Percentiles rank a stretch among this genome's conserved stretches.
Evolutionary conservation across 108 stramenopile genomes (phyloP).

Genomic region (Pseudonitzschia pungens): DNA sequence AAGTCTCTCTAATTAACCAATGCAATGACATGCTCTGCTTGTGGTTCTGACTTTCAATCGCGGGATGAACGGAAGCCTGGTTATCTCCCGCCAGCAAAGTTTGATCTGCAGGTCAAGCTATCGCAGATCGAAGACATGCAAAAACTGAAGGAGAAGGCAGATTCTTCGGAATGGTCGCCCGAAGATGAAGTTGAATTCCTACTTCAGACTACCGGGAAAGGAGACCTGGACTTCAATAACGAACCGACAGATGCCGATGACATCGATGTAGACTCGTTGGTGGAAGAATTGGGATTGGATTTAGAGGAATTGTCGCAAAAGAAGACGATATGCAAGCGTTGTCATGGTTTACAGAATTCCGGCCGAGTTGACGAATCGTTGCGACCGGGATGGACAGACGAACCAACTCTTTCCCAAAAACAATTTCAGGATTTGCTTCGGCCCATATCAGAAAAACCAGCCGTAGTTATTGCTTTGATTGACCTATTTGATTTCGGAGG

Average conservation of each 20-base stretch:
- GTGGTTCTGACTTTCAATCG: slow-evolving; percentile 82
- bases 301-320: slow-evolving; percentile 61
- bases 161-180: slow-evolving; percentile 72
- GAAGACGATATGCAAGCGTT: slow-evolving; percentile 83
- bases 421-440: slow-evolving; percentile 72
- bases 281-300: slow-evolving; percentile 70
- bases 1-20: slow-evolving; percentile 65
- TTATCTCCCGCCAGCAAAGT: slow-evolving; percentile 78
- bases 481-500: slow-evolving; percentile 91
- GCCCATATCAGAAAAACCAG: slow-evolving; percentile 69
- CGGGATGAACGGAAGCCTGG: slow-evolving; percentile 67
- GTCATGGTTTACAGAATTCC: slow-evolving; percentile 82
- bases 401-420: slow-evolving; percentile 79
- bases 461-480: slow-evolving; percentile 81
- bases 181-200: slow-evolving; percentile 88
- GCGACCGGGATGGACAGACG: slow-evolving; percentile 86
- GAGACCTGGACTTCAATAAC: slow-evolving; percentile 11
- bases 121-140: slow-evolving; percentile 78
- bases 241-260: slow-evolving; percentile 25
- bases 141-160: slow-evolving; percentile 72
- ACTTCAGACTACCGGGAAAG: slow-evolving; percentile 53
- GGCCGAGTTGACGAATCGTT: slow-evolving; percentile 73
- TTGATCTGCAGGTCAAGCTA: slow-evolving; percentile 65
- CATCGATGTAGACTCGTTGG: slow-evolving; percentile 69
- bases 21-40: slow-evolving; percentile 83